A percentile compares a stretch with the other conserved stretches of the same genome.
Evolutionary conservation across 768 basidiomycete species (phyloP).

Genomic region (Podaxis carcinomalis): DNA sequence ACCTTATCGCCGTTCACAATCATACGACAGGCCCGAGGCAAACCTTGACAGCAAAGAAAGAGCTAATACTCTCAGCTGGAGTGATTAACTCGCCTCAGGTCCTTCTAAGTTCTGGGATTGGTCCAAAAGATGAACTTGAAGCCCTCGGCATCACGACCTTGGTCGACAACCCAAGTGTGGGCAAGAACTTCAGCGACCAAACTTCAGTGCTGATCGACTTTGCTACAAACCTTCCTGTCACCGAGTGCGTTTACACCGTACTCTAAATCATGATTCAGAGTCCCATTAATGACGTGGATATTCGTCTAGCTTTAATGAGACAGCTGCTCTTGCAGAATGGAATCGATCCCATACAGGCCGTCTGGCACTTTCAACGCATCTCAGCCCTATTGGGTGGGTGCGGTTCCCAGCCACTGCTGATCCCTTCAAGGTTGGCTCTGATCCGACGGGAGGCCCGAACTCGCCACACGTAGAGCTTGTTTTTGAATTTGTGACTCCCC

Average conservation of each 20-base stretch:
- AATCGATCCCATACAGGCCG: conserved; percentile 1
- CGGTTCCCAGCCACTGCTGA: background rate
- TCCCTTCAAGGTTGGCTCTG: background rate
- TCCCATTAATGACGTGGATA: background rate
- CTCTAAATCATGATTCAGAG: background rate
- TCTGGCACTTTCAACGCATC: background rate
- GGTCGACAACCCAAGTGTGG: conserved; percentile 9
- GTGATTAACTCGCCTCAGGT: background rate
- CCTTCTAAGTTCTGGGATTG: conserved; percentile 6
- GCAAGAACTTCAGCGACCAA: conserved; percentile 5
- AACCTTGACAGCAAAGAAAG: background rate
- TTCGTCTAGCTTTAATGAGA: conserved; percentile 1
- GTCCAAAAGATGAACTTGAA: background rate
- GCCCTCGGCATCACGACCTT: background rate
- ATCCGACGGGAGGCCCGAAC: background rate
- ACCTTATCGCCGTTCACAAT: background rate
- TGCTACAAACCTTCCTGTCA: background rate
- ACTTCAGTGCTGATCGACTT: background rate
- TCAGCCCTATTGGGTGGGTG: conserved; percentile 2
- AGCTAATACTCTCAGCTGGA: background rate
- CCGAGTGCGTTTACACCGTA: background rate
- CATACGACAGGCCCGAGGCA: too few relatives aligned
- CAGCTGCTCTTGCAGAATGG: conserved; percentile 1
- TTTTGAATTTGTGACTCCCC: background rate
- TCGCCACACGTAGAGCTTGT: conserved; percentile 11